A percentile compares a stretch with the other conserved stretches of the same genome.
Conservation (phyloP, 2,329 filamentous ascomycete species). For the Rhynchosporium secalis region DNA sequence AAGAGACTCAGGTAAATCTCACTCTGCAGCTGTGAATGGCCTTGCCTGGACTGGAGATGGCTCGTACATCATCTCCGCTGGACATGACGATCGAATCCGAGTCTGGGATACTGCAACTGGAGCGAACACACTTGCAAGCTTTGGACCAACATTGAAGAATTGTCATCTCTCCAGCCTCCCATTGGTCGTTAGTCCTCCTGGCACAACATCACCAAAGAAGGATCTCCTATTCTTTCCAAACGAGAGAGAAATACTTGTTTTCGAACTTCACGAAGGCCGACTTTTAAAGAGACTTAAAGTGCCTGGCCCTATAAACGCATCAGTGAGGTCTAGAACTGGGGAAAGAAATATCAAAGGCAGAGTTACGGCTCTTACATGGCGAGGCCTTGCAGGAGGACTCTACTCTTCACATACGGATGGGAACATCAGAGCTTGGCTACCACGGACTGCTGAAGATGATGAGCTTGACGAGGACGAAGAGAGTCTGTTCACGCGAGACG, state of each 20-base stretch:
- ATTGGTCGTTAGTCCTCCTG: conserved; percentile 63
- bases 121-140: conserved; percentile 84
- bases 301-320: conserved; percentile 54
- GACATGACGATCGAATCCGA: conserved; percentile 79
- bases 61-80: conserved; percentile 72
- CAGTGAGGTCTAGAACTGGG: conserved; percentile 48
- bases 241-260: conserved; percentile 73
- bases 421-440: conserved; percentile 77
- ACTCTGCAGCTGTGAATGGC: conserved; percentile 80
- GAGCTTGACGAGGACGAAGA: conserved; percentile 51
- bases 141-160: conserved; percentile 81
- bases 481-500: conserved; percentile 41
- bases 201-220: conserved; percentile 54
- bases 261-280: conserved; percentile 76
- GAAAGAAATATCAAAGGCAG: conserved; percentile 63
- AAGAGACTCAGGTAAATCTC: conserved; percentile 62
- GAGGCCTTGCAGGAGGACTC: conserved; percentile 63
- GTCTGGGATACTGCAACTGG: conserved; percentile 84
- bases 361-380: conserved; percentile 76
- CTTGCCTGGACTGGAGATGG: conserved; percentile 83
- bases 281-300: conserved; percentile 70
- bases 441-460: conserved; percentile 54
- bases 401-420: conserved; percentile 86
- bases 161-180: conserved; percentile 59
- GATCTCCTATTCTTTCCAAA: conserved; percentile 82